Evolutionary conservation across 208 protist species (phyloP), one percentile per base, ranked within the genome.

Genomic region (Wallacemonas sp.): DNA sequence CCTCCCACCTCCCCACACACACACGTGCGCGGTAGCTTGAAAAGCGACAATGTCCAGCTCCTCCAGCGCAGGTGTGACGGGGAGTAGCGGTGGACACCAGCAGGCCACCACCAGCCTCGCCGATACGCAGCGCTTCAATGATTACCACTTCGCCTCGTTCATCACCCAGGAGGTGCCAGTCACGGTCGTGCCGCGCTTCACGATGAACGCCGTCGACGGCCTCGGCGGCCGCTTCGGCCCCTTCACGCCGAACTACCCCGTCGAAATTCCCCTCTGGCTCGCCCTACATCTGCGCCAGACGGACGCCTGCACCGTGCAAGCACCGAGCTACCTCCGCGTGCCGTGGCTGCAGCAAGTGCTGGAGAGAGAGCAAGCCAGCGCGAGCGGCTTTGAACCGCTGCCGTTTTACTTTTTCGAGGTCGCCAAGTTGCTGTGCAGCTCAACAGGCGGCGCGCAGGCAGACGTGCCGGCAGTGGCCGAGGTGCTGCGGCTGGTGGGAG

Each of bases 391-490:
- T 63, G 79, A 89, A 60, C 64, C 74, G 4, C 61, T 96, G 22
- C 90, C 87, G 8, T 96, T 93, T 50, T 92, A 91, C 71, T 96
- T 96, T 65, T 96, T 89, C 61, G 90, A 96, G 54, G 63, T 92
- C 8, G 85, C 83, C 0, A 92, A 93, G 64, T 50, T 71, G 15
- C 44, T 88, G 32, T 77, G 66, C 48, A 68, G 79, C 55, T 54
- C 63, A 30, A 44, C 52, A 22, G 71, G 66, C 24, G 61, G 48
- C 44, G 66, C 45, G 55, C 19, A 38, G 3, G 32, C 65, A 36
- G 76, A 87, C 52, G 66, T 92, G 17, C 83, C 87, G 1, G 68
- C 78, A 27, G 78, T 79, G 0, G 77, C 79, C 2, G 83, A 94
- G 63, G 85, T 91, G 13, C 53, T 91, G 34, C 90, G 90, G 2